These are phyloP conservation scores for Phytophthora cactorum DNA, from an alignment of 352 stramenopile species.

Conservation along the genomic window DNA sequence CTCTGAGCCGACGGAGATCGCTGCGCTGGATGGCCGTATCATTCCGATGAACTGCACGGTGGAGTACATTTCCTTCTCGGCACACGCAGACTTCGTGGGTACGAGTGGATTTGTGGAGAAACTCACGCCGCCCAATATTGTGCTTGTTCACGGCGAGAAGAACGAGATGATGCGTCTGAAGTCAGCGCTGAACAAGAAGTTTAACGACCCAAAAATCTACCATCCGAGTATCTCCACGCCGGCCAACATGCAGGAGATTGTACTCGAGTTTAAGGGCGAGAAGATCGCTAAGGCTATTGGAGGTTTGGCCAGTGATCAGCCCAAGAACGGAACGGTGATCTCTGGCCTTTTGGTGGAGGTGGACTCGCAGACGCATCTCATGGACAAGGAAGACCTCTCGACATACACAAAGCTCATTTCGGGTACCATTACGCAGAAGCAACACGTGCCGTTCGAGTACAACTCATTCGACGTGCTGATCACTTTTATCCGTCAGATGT, in stretches of 20 bases:
- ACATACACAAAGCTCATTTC: conserved; percentile 88
- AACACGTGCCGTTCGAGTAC: conserved; percentile 85
- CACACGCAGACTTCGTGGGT: conserved; percentile 97
- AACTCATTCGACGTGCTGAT: conserved; percentile 83
- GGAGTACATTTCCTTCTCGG: conserved; percentile 98
- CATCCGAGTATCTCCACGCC: conserved; percentile 83
- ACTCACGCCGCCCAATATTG: conserved; percentile 93
- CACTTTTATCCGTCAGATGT: conserved; percentile 87
- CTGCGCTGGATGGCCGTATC: conserved; percentile 92
- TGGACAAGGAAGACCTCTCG: conserved; percentile 86
- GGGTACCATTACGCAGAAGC: conserved; percentile 82
- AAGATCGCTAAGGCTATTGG: conserved; percentile 91
- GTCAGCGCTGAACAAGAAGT: conserved; percentile 91
- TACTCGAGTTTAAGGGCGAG: conserved; percentile 88
- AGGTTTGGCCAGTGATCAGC: conserved; percentile 67
- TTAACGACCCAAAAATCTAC: conserved; percentile 88
- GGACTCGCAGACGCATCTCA: conserved; percentile 85
- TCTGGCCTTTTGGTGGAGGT: conserved; percentile 87
- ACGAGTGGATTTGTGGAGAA: conserved; percentile 97
- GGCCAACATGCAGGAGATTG: conserved; percentile 89
- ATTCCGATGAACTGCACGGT: conserved; percentile 96
- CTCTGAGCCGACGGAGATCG: conserved; percentile 95
- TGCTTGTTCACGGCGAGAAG: conserved; percentile 97
- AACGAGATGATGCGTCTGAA: conserved; percentile 98
- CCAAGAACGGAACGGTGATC: conserved; percentile 81